Evolutionary conservation across 768 basidiomycete species (phyloP).

Genomic region (Mycena metata): DNA sequence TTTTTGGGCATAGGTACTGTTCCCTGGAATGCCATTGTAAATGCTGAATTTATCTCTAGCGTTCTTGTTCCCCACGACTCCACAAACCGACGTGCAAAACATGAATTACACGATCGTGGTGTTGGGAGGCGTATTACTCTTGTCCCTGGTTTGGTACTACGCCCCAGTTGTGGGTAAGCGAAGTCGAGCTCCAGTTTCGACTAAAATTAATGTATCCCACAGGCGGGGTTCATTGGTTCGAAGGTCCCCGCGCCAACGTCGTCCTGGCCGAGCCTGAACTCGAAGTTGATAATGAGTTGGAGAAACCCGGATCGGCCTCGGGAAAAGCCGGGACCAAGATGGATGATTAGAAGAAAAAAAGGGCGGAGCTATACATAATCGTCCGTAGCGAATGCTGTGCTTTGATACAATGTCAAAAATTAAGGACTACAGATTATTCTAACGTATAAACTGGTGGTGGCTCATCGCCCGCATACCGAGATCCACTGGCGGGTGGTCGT

Average conservation of each 20-base stretch:
- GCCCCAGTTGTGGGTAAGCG: conserved; percentile 56
- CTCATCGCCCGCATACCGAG: conserved; percentile 13
- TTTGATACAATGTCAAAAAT: conserved; percentile 21
- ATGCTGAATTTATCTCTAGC: conserved; percentile 41
- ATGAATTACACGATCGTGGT: conserved; percentile 80
- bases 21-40: too few relatives aligned
- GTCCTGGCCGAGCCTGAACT: conserved; percentile 13
- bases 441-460: conserved; percentile 34
- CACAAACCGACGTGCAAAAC: conserved; percentile 50
- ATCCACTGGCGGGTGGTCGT: neutral
- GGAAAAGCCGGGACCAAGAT: neutral
- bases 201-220: too few relatives aligned
- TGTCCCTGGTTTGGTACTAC: conserved; percentile 72
- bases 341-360: too few relatives aligned
- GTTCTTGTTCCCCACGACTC: conserved; percentile 67
- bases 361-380: too few relatives aligned
- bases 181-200: neutral
- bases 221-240: conserved; percentile 45
- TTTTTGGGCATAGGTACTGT: conserved; percentile 59
- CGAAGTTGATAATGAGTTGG: neutral
- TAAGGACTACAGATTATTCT: conserved; percentile 30
- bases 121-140: conserved; percentile 62
- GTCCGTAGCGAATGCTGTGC: neutral
- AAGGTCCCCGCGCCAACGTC: conserved; percentile 35
- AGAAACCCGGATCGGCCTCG: neutral